Base-by-base conservation (phyloP, 176 grass and related monocot genomes). In the Typha latifolia region DNA sequence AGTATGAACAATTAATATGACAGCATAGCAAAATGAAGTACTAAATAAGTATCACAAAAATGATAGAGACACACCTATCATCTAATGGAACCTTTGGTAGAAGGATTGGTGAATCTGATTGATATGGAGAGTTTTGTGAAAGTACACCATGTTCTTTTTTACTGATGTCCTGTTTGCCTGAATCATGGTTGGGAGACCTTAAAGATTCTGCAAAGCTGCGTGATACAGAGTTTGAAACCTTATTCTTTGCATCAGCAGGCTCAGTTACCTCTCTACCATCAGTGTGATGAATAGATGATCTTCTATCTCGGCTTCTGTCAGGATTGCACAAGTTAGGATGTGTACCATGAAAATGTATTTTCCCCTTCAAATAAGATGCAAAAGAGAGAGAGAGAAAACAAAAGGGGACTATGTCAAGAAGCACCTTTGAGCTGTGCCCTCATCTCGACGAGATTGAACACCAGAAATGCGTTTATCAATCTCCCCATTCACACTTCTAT, bases 401-500 rank as follows among this genome's bases (percentile, higher is more conserved):
- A 57, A n/a, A 53, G 13, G 8, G 18, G 34, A 59, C 11, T 13
- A 29, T 29, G 37, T 43, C 0, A 70, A 59, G 70, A 69, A 55
- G 66, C 27, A 96, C 91, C 91, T 96, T 76, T 64, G 64, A 79
- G 67, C 23, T 53, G 66, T 15, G 71, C 15, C 64, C 69, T 62
- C 76, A 70, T 88, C 51, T 62, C 43, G 86, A 64, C 29, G 72
- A 63, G 75, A 66, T 13, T 32, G 61, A 11, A 49, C 26, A 3
- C 82, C 82, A 61, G 84, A 83, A 15, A 63, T 81, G 65, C 55
- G 77, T 32, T 72, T 84, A 49, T 83, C 79, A 16, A 37, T 64
- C 20, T 90, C 84, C 53, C 77, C 83, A 76, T 74, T 96, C 61
- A 20, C 59, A 72, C 64, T 88, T 62, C 77, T 66, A 61, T n/a